Evolutionary conservation across 495 filamentous ascomycete genomes (phyloP), one percentile per base, ranked within the genome.

Genomic region (Jackrogersella multiformis): DNA sequence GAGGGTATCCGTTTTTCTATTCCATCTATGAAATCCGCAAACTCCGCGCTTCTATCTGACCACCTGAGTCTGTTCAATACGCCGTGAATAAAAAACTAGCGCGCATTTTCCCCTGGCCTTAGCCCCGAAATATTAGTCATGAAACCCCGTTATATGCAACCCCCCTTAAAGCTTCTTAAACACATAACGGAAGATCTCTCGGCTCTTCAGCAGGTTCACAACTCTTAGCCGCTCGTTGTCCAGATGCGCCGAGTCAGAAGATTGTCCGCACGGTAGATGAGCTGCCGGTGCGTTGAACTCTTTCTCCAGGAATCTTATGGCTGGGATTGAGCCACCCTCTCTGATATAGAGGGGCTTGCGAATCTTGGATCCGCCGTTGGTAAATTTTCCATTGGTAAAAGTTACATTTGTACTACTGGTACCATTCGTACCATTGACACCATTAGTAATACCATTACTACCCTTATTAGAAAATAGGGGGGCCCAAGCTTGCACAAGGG

Each of bases 251-350:
- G 87, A 86, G 74, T 99, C 95, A 72, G 93, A 97, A 39, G 94
- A 93, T 76, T 98, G 95, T 1, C 95, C 95, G 72, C 94, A 97
- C 0, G 95, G 96, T 38, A 99, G 73, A 76, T 98, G 94, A 0
- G 95, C 95, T 0, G 96, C 95, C 0, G 93, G 93, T 0, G 95
- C 95, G 1, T 85, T 85, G 72, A 98, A 98, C 70, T 96, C 93
- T 78, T 96, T 95, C 75, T 99, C 95, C 45, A 99, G 75, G 75
- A 98, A 98, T 8, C 95, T 81, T 59, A 97, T 97, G 0, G 91
- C 89, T 1, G 96, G 94, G 66, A 99, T 98, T 0, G 90, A 94
- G 2, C 95, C 95, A 2, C 95, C 95, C 79, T 99, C 95, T 9
- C 95, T 87, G 71, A 99, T 99, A 75, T 96, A 99, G 18, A 99